Percentiles rank a stretch among this genome's conserved stretches.
Evolutionary conservation across 805 yeast genomes (phyloP).

Genomic region (Kregervanrija pseudodelftensis): DNA sequence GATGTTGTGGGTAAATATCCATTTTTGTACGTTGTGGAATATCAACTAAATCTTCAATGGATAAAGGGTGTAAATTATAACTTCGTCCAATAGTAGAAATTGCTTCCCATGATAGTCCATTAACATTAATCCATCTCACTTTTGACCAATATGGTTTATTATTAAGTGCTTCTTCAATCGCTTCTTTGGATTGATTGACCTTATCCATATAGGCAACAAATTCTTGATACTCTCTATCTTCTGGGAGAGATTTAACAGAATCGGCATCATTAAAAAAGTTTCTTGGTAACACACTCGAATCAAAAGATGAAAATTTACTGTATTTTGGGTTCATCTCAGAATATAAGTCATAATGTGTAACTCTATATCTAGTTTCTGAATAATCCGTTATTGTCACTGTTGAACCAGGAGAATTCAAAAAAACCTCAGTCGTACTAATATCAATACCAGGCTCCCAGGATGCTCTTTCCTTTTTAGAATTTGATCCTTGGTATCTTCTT

Average conservation of each 20-base stretch:
- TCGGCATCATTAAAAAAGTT: constrained; percentile 6
- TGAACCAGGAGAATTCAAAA: constrained; percentile 46
- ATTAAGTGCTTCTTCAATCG: constrained; percentile 26
- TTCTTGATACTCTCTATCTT: constrained; percentile 3
- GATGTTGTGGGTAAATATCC: constrained; percentile 43
- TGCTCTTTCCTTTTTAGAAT: constrained; percentile 33
- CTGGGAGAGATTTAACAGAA: neutral
- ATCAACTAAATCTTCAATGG: constrained; percentile 58
- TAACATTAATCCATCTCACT: constrained; percentile 51
- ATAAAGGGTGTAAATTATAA: constrained; percentile 44
- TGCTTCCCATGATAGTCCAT: constrained; percentile 58
- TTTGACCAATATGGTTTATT: constrained; percentile 39
- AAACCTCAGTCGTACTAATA: constrained; percentile 42
- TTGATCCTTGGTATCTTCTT: constrained; percentile 29
- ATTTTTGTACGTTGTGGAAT: constrained; percentile 54
- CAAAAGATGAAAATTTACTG: constrained; percentile 11
- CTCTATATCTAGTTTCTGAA: constrained; percentile 35
- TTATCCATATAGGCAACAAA: constrained; percentile 11
- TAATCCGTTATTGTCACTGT: constrained; percentile 49
- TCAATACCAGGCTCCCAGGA: constrained; percentile 60
- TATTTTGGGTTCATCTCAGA: constrained; percentile 18
- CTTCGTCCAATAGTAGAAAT: constrained; percentile 37
- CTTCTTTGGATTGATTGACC: constrained; percentile 17
- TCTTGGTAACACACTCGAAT: constrained; percentile 6
- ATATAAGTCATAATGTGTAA: constrained; percentile 35